Evolutionary conservation across 2,329 filamentous ascomycete genomes (phyloP).

Genomic region (Phaeoacremonium minimum): DNA sequence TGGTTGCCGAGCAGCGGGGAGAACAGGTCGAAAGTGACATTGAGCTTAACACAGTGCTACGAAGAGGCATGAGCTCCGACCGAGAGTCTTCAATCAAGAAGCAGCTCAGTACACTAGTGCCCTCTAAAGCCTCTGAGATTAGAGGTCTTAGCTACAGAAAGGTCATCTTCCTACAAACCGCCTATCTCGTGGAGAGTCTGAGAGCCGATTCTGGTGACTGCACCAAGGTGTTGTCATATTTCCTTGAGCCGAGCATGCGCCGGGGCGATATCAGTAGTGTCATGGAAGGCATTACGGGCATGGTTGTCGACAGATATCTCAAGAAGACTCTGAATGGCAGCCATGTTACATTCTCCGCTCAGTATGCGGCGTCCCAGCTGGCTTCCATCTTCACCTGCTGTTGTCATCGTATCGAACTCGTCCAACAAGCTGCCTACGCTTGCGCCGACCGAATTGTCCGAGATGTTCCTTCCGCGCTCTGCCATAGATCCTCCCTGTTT

Average conservation of each 20-base stretch:
- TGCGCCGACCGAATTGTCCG: constrained; percentile 84
- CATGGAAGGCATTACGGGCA: constrained; percentile 61
- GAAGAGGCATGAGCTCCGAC: constrained; percentile 77
- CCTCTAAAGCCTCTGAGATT: constrained; percentile 73
- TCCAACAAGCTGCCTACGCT: constrained; percentile 79
- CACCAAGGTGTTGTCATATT: constrained; percentile 85
- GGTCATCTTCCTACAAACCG: constrained; percentile 85
- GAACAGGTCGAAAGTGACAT: constrained; percentile 95
- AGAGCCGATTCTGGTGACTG: constrained; percentile 85
- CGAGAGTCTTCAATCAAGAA: constrained; percentile 78
- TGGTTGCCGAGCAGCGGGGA: constrained; percentile 83
- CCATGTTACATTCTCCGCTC: constrained; percentile 78
- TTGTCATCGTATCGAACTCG: constrained; percentile 88
- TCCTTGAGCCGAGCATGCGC: constrained; percentile 83
- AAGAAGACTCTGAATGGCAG: constrained; percentile 67
- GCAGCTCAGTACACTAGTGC: constrained; percentile 68
- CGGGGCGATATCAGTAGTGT: constrained; percentile 57
- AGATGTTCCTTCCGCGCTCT: constrained; percentile 83
- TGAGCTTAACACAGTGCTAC: constrained; percentile 88
- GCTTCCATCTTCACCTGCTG: constrained; percentile 81
- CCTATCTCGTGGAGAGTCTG: constrained; percentile 83
- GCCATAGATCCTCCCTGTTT: constrained; percentile 86
- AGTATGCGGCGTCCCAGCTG: constrained; percentile 84
- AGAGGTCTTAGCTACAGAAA: constrained; percentile 82
- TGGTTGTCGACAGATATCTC: constrained; percentile 76